Evolutionary conservation across 805 yeast species (phyloP).

Genomic region (Nakazawaea peltata): DNA sequence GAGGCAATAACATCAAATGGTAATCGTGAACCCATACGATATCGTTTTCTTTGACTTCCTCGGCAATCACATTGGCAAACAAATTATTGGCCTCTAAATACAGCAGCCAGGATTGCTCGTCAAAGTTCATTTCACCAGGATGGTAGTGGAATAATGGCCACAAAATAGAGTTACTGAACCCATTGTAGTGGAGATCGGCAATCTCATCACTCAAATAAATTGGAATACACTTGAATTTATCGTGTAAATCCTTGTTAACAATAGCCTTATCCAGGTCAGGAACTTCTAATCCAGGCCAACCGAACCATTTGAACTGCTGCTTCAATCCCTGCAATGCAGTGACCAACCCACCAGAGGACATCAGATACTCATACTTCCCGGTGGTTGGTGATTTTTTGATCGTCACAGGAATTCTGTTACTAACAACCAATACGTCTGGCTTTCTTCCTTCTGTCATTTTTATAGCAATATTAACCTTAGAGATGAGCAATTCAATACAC

Average conservation of each 20-base stretch:
- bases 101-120: slow-evolving; percentile 97
- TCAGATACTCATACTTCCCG: slow-evolving; percentile 69
- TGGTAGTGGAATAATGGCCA: slow-evolving; percentile 99
- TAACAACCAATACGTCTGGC: slow-evolving; percentile 83
- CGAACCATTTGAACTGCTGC: slow-evolving; percentile 92
- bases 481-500: too few relatives aligned
- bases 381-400: slow-evolving; percentile 48
- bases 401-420: slow-evolving; percentile 93
- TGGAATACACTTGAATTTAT: slow-evolving; percentile 84
- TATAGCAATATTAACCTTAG: too few relatives aligned
- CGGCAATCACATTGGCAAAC: slow-evolving; percentile 70
- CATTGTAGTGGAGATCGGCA: slow-evolving; percentile 95
- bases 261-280: slow-evolving; percentile 65
- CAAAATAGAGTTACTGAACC: slow-evolving; percentile 86
- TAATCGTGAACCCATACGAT: slow-evolving; percentile 97
- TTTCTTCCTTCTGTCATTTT: not conserved
- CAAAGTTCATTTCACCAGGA: slow-evolving; percentile 98
- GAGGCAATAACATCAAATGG: slow-evolving; percentile 92
- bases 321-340: slow-evolving; percentile 91
- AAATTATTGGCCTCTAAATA: slow-evolving; percentile 85
- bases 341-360: slow-evolving; percentile 97
- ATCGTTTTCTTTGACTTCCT: slow-evolving; percentile 71
- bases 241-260: slow-evolving; percentile 63
- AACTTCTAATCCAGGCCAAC: slow-evolving; percentile 94
- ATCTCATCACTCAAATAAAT: slow-evolving; percentile 80